Conservation (phyloP, 2,329 filamentous ascomycete species). For the Biscogniauxia marginata region DNA sequence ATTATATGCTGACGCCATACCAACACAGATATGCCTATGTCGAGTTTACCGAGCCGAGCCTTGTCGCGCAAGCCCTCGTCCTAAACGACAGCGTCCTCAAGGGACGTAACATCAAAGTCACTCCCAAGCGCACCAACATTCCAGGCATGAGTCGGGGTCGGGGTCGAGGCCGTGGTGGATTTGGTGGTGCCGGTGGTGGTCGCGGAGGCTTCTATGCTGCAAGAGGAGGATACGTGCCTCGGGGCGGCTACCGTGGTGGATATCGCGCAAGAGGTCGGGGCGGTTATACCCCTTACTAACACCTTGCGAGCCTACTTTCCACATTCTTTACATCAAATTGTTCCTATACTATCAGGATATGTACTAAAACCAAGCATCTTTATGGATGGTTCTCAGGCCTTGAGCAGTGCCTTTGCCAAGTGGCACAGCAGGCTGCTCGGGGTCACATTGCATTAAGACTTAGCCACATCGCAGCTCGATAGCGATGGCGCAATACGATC, state of each 20-base stretch:
- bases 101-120: slow-evolving; percentile 91
- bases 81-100: slow-evolving; percentile 96
- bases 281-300: slow-evolving; percentile 64
- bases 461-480: neutral
- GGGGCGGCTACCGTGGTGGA: slow-evolving; percentile 60
- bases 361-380: neutral
- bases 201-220: slow-evolving; percentile 53
- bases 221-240: slow-evolving; percentile 46
- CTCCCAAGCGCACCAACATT: slow-evolving; percentile 92
- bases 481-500: neutral
- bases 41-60: slow-evolving; percentile 90
- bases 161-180: slow-evolving; percentile 52
- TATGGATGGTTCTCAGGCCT: neutral
- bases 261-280: slow-evolving; percentile 57
- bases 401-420: neutral
- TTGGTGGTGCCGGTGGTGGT: slow-evolving; percentile 48
- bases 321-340: neutral
- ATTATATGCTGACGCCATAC: slow-evolving; percentile 6
- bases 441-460: neutral
- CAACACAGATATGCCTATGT: slow-evolving; percentile 88
- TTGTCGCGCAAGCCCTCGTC: slow-evolving; percentile 90
- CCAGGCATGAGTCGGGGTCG: slow-evolving; percentile 88
- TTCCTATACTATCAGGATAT: neutral
- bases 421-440: neutral
- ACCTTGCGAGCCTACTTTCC: neutral